phyloP scores from a whole-genome alignment of 2,329 filamentous ascomycete species.

The Colletotrichum musae region DNA sequence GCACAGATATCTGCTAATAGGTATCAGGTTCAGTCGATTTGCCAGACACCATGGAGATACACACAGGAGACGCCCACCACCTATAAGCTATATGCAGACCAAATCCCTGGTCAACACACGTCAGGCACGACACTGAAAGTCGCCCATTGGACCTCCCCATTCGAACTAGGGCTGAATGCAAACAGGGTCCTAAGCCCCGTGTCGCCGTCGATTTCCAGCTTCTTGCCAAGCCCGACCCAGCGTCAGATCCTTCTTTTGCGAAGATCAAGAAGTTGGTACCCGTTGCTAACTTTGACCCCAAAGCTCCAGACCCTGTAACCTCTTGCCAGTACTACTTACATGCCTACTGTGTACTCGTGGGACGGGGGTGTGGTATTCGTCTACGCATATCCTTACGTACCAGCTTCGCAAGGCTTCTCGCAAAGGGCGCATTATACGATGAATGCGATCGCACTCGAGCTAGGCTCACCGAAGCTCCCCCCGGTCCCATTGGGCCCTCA shows the following conservation, averaged over 20 bases:
- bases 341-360: neutral
- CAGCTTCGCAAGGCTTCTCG: conserved; percentile 15
- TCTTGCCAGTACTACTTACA: conserved; percentile 5
- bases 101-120: conserved; percentile 22
- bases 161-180: conserved; percentile 34
- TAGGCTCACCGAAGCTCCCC: conserved; percentile 8
- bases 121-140: conserved; percentile 27
- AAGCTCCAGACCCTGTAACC: neutral
- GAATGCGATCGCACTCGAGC: conserved; percentile 18
- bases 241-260: conserved; percentile 19
- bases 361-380: neutral
- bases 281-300: neutral
- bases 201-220: conserved; percentile 10
- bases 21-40: conserved; percentile 4
- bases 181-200: conserved; percentile 21
- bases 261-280: conserved; percentile 4
- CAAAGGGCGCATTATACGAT: conserved; percentile 16
- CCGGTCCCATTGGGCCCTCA: conserved; percentile 11
- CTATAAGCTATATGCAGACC: conserved; percentile 23
- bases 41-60: neutral
- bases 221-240: conserved; percentile 20
- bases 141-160: conserved; percentile 16
- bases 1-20: conserved; percentile 5
- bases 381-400: conserved; percentile 34
- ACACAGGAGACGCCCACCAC: conserved; percentile 12